Evolutionary conservation across 352 stramenopile genomes (phyloP).

Genomic region (Phytopythium boreale): DNA sequence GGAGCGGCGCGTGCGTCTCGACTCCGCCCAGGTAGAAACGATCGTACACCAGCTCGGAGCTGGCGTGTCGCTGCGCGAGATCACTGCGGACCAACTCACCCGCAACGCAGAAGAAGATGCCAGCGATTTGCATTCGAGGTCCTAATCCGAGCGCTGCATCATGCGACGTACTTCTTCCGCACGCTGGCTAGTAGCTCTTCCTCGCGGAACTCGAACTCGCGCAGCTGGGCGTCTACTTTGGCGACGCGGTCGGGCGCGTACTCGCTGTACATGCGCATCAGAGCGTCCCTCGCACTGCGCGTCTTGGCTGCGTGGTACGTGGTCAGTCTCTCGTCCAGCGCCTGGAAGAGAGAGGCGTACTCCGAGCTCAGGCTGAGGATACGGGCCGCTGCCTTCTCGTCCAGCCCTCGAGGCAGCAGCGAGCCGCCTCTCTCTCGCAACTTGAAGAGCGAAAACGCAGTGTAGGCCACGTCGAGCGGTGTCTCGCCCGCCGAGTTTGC

Average conservation of each 20-base stretch:
- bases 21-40: neutral
- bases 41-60: neutral
- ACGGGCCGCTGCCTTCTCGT: neutral
- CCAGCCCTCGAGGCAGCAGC: neutral
- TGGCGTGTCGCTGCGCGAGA: neutral
- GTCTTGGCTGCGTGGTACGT: slow-evolving; percentile 28
- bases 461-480: slow-evolving; percentile 35
- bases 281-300: slow-evolving; percentile 14
- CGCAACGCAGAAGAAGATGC: neutral
- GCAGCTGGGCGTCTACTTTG: slow-evolving; percentile 50
- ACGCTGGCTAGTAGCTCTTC: slow-evolving; percentile 31
- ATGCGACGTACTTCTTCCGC: slow-evolving; percentile 45
- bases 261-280: slow-evolving; percentile 39
- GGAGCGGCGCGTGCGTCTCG: neutral
- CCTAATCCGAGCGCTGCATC: neutral
- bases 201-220: slow-evolving; percentile 51
- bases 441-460: slow-evolving; percentile 24
- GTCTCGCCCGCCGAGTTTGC: slow-evolving; percentile 29
- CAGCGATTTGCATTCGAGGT: neutral
- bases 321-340: slow-evolving; percentile 21
- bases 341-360: slow-evolving; percentile 34
- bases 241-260: slow-evolving; percentile 47
- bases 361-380: slow-evolving; percentile 14
- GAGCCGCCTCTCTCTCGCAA: slow-evolving; percentile 14
- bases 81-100: neutral